Evolutionary conservation across 179 eudicot genomes (phyloP).

Genomic region (Spinacia oleracea): DNA sequence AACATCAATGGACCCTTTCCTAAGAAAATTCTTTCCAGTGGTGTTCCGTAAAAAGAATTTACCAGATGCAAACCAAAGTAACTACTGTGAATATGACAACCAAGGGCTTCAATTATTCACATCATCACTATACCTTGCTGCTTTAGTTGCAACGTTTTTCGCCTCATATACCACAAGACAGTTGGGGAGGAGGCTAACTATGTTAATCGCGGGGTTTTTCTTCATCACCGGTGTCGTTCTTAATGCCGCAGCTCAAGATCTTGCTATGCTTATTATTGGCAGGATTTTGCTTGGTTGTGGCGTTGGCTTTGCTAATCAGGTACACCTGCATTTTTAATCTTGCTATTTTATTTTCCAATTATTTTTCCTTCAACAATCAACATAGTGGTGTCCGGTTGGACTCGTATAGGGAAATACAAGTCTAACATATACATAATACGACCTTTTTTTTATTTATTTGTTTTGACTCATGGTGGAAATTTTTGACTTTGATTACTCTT

Average conservation of each 20-base stretch:
- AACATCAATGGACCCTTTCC: conserved; percentile 68
- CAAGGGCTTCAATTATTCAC: conserved; percentile 82
- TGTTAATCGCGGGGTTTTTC: conserved; percentile 86
- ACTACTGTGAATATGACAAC: conserved; percentile 86
- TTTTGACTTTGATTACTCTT: no score
- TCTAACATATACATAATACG: no score
- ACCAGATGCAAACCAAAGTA: conserved; percentile 30
- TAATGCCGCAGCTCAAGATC: conserved; percentile 69
- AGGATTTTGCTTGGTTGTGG: conserved; percentile 92
- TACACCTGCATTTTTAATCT: no score
- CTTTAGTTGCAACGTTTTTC: conserved; percentile 69
- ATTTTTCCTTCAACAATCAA: no score
- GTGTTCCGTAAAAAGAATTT: conserved; percentile 44
- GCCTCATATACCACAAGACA: conserved; percentile 76
- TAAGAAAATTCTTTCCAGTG: conserved; percentile 74
- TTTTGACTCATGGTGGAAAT: no score
- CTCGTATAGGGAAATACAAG: no score
- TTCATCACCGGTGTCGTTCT: conserved; percentile 64
- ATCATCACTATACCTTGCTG: conserved; percentile 82
- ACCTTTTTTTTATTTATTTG: no score
- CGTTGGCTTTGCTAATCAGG: conserved; percentile 85
- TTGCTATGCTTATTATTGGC: conserved; percentile 87
- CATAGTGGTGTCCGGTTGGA: no score
- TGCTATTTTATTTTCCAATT: no score
- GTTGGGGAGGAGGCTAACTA: conserved; percentile 67